Evolutionary conservation across 352 stramenopile genomes (phyloP), one percentile per base, ranked within the genome.

Genomic region (Phytophthora capsici): DNA sequence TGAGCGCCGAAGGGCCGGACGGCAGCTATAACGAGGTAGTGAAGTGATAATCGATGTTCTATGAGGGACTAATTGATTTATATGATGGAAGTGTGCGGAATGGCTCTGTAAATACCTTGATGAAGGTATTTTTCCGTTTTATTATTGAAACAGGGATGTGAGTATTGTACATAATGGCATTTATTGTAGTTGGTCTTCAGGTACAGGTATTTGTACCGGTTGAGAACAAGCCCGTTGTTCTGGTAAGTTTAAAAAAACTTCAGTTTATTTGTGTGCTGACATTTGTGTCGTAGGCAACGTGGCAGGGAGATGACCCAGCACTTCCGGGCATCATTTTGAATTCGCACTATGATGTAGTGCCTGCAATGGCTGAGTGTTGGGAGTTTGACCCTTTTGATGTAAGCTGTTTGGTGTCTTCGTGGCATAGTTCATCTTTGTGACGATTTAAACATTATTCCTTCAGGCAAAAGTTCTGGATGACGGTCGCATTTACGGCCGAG

Each of bases 291-390:
- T 38, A 89, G 80, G 77, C 76, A 0, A 88, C 86, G 45, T 98
- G 95, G 91, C 73, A 77, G 37, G 96, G 96, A 3, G 73, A 85
- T 34, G 80, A 98, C 66, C 55, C 89, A n/a, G 74, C 78, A 28
- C 80, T 98, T 36, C 93, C 95, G 1, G 70, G 86, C 2, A 81
- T 99, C 32, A 66, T 99, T 6, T 74, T 98, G n/a, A 99, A 99
- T 71, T 97, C 86, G 17, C 96, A 99, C 71, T 99, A 99, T 73
- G 96, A 99, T 71, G 95, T 99, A 17, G 96, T 99, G 10, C 96
- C 96, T 0, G 93, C 85, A 25, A 86, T 96, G 54, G 34, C 71
- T 3, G 82, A 96, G 46, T 72, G 89, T 53, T 99, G 96, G 96
- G 83, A 95, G 19, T 88, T 88, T 9, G 90, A 97, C 45, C 91